These are phyloP conservation scores for Nothomitra cinnamomea DNA, from an alignment of 2,329 filamentous ascomycete species.

Conservation along the genomic window DNA sequence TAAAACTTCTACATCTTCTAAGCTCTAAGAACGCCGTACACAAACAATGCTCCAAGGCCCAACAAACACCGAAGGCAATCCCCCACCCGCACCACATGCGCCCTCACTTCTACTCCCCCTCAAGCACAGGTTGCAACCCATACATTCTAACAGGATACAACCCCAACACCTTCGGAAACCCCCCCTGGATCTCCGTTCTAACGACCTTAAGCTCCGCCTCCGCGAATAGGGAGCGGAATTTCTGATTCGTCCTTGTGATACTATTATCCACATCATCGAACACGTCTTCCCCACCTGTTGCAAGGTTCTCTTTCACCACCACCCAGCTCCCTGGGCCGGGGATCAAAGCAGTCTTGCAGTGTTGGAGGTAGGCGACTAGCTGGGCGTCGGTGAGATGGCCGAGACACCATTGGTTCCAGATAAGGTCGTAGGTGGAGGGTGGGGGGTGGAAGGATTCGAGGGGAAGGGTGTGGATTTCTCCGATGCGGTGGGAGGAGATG, in stretches of 20 bases:
- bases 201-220: constrained; percentile 52
- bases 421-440: constrained; percentile 48
- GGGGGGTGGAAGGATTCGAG: constrained; percentile 42
- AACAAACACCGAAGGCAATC: no score
- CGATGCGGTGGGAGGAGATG: constrained; percentile 30
- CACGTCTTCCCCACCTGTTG: constrained; percentile 40
- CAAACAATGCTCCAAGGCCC: no score
- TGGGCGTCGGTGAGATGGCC: constrained; percentile 65
- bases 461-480: constrained; percentile 52
- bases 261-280: constrained; percentile 63
- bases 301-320: constrained; percentile 68
- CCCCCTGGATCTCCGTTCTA: constrained; percentile 53
- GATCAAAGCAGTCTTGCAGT: constrained; percentile 36
- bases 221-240: constrained; percentile 53
- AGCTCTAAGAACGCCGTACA: no score
- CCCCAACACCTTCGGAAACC: constrained; percentile 41
- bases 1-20: no score
- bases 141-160: constrained; percentile 60
- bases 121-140: constrained; percentile 42
- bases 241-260: constrained; percentile 58
- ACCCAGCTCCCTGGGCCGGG: constrained; percentile 28
- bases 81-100: no score
- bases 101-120: no score
- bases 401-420: constrained; percentile 87
- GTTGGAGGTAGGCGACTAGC: constrained; percentile 46